phyloP scores from a whole-genome alignment of 2,329 filamentous ascomycete genomes.

The Calonectria hawksworthii region DNA sequence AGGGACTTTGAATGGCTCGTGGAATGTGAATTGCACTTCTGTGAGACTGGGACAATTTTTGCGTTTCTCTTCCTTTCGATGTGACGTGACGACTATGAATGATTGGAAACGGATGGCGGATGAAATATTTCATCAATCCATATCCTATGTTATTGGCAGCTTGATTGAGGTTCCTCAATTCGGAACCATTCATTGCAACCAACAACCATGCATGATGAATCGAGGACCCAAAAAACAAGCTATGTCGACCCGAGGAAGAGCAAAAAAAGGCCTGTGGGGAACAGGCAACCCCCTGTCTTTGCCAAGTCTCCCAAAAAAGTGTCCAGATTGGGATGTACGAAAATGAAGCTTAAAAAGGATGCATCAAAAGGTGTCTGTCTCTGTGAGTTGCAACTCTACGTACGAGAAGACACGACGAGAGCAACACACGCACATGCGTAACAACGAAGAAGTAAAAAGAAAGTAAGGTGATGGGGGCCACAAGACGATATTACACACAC shows the following conservation, averaged over 20 bases:
- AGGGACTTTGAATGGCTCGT: constrained; percentile 22
- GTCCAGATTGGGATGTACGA: not conserved
- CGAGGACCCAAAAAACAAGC: not conserved
- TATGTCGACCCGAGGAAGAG: not conserved
- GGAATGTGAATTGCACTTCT: constrained; percentile 26
- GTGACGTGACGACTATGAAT: not conserved
- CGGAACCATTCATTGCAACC: not conserved
- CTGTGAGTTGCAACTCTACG: not conserved
- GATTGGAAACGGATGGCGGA: not conserved
- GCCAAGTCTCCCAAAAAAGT: not conserved
- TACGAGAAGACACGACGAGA: not conserved
- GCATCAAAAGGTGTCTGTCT: not conserved
- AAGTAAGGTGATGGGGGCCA: not conserved
- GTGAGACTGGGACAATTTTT: not conserved
- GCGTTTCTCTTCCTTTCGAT: not conserved
- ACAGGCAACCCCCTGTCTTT: not conserved
- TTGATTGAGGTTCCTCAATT: not conserved
- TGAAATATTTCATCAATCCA: not conserved
- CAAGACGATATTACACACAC: not conserved
- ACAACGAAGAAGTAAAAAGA: not conserved
- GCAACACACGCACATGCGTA: not conserved
- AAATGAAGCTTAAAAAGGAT: not conserved
- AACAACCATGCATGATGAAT: not conserved
- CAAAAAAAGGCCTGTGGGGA: not conserved
- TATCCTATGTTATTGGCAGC: not conserved